phyloP scores from a whole-genome alignment of 352 stramenopile species.

The Globisporangium lucens region DNA sequence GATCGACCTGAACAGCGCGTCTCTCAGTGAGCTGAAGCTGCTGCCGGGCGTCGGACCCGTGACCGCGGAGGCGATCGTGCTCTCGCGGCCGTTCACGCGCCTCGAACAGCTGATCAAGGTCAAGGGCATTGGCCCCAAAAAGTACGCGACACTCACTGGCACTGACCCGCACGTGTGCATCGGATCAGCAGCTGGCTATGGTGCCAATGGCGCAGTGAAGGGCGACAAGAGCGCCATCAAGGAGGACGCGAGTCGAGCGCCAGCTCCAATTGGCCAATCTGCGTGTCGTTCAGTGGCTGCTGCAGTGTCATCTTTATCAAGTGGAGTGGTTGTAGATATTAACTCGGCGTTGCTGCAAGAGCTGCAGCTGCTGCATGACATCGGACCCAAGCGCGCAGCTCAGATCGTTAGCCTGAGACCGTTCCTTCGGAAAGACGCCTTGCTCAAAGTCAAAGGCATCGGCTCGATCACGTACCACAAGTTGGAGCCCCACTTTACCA shows the following conservation, averaged over 20 bases:
- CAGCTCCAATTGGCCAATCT: background rate
- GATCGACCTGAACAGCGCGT: constrained; percentile 37
- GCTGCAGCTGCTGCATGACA: constrained; percentile 35
- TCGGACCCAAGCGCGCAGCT: constrained; percentile 37
- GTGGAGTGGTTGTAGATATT: background rate
- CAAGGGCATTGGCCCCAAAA: constrained; percentile 39
- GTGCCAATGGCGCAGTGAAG: constrained; percentile 2
- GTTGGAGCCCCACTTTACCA: constrained; percentile 23
- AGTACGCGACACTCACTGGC: constrained; percentile 17
- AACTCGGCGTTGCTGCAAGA: constrained; percentile 27
- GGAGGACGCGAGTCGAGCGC: background rate
- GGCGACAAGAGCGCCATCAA: background rate
- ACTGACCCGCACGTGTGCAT: background rate
- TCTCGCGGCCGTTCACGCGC: constrained; percentile 36
- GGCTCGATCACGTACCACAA: constrained; percentile 37
- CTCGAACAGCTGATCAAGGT: constrained; percentile 38
- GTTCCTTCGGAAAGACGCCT: constrained; percentile 44
- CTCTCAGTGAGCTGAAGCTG: constrained; percentile 26
- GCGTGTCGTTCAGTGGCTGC: background rate
- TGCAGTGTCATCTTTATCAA: background rate
- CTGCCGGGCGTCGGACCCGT: constrained; percentile 44
- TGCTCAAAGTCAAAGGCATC: constrained; percentile 50
- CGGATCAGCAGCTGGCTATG: background rate
- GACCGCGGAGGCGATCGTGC: constrained; percentile 38
- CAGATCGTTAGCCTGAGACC: constrained; percentile 45